Base-by-base conservation (phyloP, 768 basidiomycete genomes). In the Hemileccinum impolitum region DNA sequence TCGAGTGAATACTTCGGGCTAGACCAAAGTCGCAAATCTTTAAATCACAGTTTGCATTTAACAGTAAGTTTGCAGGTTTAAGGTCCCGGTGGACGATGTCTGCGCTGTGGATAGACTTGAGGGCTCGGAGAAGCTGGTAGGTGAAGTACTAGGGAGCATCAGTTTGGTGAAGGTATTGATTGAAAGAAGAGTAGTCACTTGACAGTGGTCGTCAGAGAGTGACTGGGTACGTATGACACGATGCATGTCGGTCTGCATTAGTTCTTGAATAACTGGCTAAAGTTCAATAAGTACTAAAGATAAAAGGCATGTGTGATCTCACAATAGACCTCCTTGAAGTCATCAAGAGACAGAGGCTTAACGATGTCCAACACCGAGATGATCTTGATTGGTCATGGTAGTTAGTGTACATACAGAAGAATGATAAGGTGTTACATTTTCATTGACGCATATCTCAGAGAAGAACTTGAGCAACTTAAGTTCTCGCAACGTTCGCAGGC, bases 311-410 rank as follows among this genome's bases (percentile, higher is more conserved):
- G 44, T 14, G 30, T 15, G 54, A 14, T 43, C 82, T 26, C 54
- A 85, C 86, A 87, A 66, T 93, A 92, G 23, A 92, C 92, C 62
- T 95, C 92, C 56, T 82, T 89, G 75, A 95, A 95, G 3, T 76
- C 74, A 4, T 87, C 83, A 36, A 87, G 64, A 3, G 81, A 79
- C 4, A 82, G 67, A 2, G 93, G 93, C 66, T 87, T 90, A 70
- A 90, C 78, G 62, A 94, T 93, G 64, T 94, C 94, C 54, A 95
- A 72, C 61, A 96, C 90, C 12, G 90, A 88, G 57, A 97, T 90
- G 63, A 95, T 94, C 87, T 95, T 45, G 19, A 36, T 18, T 17
- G 21, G 25, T 37, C 45, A 53, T 47, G 25, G 36, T 37, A 15
- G 45, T 50, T 41, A 43, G 23, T 18, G 10, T 54, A 18, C 44